Evolutionary conservation across 2,329 filamentous ascomycete species (phyloP).

Genomic region (Pseudopyricularia cyperi): DNA sequence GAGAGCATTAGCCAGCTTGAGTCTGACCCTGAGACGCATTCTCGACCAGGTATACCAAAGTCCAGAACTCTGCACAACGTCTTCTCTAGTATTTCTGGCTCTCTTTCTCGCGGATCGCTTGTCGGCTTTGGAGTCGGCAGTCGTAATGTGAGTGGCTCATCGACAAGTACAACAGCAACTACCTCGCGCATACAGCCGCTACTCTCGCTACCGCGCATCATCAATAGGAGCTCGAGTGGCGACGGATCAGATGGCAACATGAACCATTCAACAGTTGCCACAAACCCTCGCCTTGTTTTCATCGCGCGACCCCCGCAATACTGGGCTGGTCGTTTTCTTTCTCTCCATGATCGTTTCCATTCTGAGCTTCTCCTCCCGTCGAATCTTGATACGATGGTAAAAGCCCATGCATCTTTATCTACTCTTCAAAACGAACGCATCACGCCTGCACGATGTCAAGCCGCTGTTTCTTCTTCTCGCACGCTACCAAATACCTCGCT

Average conservation of each 20-base stretch:
- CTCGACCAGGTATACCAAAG: background rate
- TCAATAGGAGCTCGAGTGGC: background rate
- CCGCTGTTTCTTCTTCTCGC: background rate
- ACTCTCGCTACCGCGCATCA: background rate
- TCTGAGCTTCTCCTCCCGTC: slow-evolving; percentile 21
- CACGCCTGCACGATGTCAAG: background rate
- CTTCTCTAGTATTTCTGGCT: slow-evolving; percentile 3
- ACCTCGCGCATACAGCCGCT: background rate
- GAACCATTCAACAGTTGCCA: background rate
- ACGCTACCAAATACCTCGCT: background rate
- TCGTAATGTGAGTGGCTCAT: slow-evolving; percentile 3
- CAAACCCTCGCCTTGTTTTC: slow-evolving; percentile 17
- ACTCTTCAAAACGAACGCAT: background rate
- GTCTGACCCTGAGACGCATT: background rate
- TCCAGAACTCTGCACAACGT: slow-evolving; percentile 4
- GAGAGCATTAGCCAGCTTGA: background rate
- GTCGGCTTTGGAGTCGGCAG: background rate
- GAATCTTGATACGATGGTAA: slow-evolving; percentile 12
- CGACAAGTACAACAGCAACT: slow-evolving; percentile 1
- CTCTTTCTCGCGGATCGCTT: slow-evolving; percentile 4
- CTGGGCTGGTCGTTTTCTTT: slow-evolving; percentile 46
- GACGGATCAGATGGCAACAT: background rate
- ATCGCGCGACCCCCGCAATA: slow-evolving; percentile 31
- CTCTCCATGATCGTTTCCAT: slow-evolving; percentile 37
- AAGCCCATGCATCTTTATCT: slow-evolving; percentile 10